phyloP scores from a whole-genome alignment of 1,139 yeast genomes.

The Ogataea hybrid region DNA sequence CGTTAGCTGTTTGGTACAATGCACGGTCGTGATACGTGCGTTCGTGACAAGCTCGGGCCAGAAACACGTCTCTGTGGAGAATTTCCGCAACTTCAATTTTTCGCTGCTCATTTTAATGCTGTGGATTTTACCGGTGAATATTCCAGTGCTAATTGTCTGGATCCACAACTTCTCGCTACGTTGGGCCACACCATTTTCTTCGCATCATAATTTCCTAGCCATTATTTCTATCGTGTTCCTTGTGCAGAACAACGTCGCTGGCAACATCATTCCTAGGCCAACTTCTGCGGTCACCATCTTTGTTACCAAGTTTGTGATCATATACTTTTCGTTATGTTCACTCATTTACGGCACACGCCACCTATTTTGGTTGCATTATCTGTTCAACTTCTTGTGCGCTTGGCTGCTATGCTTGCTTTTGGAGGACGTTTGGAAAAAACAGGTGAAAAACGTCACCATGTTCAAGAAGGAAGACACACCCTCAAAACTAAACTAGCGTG shows the following conservation, averaged over 20 bases:
- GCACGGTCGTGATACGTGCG: slow-evolving; percentile 41
- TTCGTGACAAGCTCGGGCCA: slow-evolving; percentile 4
- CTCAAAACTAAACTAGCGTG: slow-evolving; percentile 18
- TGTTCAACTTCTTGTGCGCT: slow-evolving; percentile 51
- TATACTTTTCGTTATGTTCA: slow-evolving; percentile 52
- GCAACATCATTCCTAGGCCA: slow-evolving; percentile 31
- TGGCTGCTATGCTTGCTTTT: slow-evolving; percentile 27
- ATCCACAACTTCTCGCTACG: slow-evolving; percentile 64
- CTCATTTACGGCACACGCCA: slow-evolving; percentile 66
- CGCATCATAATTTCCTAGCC: slow-evolving; percentile 71
- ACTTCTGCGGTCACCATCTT: slow-evolving; percentile 27
- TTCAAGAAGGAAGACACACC: slow-evolving; percentile 20
- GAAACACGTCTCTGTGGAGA: slow-evolving; percentile 21
- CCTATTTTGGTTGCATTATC: slow-evolving; percentile 67
- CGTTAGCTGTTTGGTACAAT: slow-evolving; percentile 55
- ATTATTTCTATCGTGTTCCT: slow-evolving; percentile 59
- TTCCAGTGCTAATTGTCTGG: slow-evolving; percentile 68
- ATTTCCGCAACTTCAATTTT: slow-evolving; percentile 48
- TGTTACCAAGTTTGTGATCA: slow-evolving; percentile 35
- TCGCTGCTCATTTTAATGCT: slow-evolving; percentile 57
- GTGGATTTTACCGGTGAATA: slow-evolving; percentile 66
- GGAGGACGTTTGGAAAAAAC: slow-evolving; percentile 26
- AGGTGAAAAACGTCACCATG: slow-evolving; percentile 14
- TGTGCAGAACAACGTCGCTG: slow-evolving; percentile 44
- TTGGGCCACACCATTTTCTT: slow-evolving; percentile 75